Evolutionary conservation across 169 alveolate species (phyloP).

Genomic region (Theileria parva): DNA sequence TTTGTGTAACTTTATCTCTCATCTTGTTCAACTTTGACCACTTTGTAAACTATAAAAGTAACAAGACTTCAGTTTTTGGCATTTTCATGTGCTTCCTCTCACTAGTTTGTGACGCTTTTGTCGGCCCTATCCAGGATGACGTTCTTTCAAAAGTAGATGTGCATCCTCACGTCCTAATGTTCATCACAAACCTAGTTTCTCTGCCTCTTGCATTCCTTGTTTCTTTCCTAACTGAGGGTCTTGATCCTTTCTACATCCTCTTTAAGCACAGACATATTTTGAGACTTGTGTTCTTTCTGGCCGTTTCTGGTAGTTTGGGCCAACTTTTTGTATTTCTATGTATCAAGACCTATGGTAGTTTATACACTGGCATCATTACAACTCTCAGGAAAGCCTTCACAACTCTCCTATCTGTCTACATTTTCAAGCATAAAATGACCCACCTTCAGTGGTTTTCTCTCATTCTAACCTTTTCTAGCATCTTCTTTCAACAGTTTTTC

Average conservation of each 20-base stretch:
- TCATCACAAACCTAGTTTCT: slow-evolving; percentile 81
- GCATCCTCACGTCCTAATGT: slow-evolving; percentile 81
- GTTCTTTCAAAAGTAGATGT: slow-evolving; percentile 76
- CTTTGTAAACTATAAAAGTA: slow-evolving; percentile 55
- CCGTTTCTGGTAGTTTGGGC: slow-evolving; percentile 85
- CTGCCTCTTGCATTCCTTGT: slow-evolving; percentile 66
- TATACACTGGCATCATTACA: slow-evolving; percentile 85
- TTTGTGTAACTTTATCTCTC: slow-evolving; percentile 81
- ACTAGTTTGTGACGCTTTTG: slow-evolving; percentile 85
- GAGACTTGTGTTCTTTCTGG: slow-evolving; percentile 62
- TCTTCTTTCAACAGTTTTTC: slow-evolving; percentile 74
- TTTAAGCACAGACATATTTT: slow-evolving; percentile 52
- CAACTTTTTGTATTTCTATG: slow-evolving; percentile 85
- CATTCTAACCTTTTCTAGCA: slow-evolving; percentile 74
- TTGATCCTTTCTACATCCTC: slow-evolving; percentile 69
- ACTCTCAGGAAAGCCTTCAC: slow-evolving; percentile 85
- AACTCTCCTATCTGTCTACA: slow-evolving; percentile 82
- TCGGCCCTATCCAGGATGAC: slow-evolving; percentile 90
- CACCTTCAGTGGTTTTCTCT: slow-evolving; percentile 84
- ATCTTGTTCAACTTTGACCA: slow-evolving; percentile 79
- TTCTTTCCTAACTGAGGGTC: slow-evolving; percentile 80
- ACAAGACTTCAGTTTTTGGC: slow-evolving; percentile 79
- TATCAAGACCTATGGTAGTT: slow-evolving; percentile 84
- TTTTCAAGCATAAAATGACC: slow-evolving; percentile 80
- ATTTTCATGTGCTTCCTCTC: slow-evolving; percentile 77